phyloP scores from a whole-genome alignment of 179 eudicot species.

The Beta lomatogona region DNA sequence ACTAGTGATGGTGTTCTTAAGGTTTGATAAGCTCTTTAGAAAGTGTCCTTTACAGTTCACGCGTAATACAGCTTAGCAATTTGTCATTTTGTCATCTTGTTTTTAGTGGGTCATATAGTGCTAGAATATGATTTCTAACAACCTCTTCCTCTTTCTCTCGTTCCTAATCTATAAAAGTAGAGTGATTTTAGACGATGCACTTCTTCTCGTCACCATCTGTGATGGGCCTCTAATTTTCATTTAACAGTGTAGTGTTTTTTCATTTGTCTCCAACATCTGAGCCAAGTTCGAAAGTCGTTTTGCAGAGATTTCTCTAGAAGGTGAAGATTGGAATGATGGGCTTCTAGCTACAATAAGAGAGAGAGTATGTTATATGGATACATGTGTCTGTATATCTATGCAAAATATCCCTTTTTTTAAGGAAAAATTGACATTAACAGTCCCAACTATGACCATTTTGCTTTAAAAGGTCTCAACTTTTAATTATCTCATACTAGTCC shows the following conservation, averaged over 20 bases:
- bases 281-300: neutral
- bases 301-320: slow-evolving; percentile 80
- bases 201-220: neutral
- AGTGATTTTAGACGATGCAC: neutral
- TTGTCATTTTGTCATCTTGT: neutral
- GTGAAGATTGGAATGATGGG: slow-evolving; percentile 98
- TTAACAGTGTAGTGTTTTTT: neutral
- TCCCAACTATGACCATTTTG: no score
- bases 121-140: neutral
- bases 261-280: slow-evolving; percentile 7
- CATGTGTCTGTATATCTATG: slow-evolving; percentile 4
- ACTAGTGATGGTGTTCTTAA: neutral
- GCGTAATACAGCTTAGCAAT: neutral
- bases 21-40: slow-evolving; percentile 5
- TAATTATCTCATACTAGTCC: no score
- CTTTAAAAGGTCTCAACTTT: no score
- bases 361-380: slow-evolving; percentile 53
- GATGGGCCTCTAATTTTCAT: neutral
- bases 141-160: no score
- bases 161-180: neutral
- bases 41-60: neutral
- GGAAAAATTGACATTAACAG: no score
- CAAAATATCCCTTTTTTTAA: neutral
- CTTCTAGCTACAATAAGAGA: slow-evolving; percentile 93
- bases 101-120: neutral